Evolutionary conservation across 306 rosid genomes (phyloP).

Genomic region (Parietaria judaica): DNA sequence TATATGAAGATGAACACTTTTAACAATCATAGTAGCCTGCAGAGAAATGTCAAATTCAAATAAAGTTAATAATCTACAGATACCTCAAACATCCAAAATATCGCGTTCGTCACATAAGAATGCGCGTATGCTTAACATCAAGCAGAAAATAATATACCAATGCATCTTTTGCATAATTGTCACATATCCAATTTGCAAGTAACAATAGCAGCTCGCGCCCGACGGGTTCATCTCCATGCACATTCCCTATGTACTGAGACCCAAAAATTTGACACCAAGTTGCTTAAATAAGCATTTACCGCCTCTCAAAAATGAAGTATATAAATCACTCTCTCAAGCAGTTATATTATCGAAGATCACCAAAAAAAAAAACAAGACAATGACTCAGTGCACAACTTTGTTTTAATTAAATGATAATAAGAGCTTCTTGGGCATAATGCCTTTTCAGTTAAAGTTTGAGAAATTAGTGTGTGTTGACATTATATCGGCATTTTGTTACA

Average conservation of each 20-base stretch:
- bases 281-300: conserved; percentile 11
- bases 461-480: no score
- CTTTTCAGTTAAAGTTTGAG: no score
- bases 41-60: conserved; percentile 16
- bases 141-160: conserved; percentile 44
- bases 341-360: no score
- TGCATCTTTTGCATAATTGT: conserved; percentile 74
- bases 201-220: conserved; percentile 77
- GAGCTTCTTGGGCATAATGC: neutral
- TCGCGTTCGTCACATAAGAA: no score
- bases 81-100: neutral
- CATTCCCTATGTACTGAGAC: conserved; percentile 89
- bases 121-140: neutral
- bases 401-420: neutral
- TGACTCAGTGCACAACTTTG: neutral
- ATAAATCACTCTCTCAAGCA: neutral
- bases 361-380: neutral
- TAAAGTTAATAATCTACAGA: neutral
- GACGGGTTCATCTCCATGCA: conserved; percentile 96
- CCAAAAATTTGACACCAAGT: conserved; percentile 22
- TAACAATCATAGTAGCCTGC: conserved; percentile 72
- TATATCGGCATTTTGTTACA: no score
- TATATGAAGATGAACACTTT: conserved; percentile 85
- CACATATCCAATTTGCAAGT: conserved; percentile 93
- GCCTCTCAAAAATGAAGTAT: conserved; percentile 4